Base-by-base conservation (phyloP, 331 rosid species). In the Pyrus hybrid region DNA sequence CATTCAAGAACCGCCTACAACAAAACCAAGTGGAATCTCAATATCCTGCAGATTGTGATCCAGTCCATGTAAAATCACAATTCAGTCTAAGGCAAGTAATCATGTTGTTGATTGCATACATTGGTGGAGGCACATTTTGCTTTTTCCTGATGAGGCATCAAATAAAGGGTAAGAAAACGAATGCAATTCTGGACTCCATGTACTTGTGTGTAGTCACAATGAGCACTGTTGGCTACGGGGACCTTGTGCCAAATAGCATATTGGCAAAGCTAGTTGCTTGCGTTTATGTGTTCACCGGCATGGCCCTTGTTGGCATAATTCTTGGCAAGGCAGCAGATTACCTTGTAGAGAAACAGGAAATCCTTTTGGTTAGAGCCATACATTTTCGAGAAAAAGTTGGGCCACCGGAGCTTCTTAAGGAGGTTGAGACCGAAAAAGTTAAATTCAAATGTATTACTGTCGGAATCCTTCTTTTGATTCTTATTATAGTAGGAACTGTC, bases 171-270 rank as follows among this genome's bases (percentile, higher is more conserved):
- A 47, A 71, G 32, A 85, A 88, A 83, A 91, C 97, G 57, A 80
- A 85, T 56, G 87, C 83, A 8, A 75, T 88, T 80, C 87, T 91
- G 23, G 98, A 93, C 76, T 80, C 96, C 73, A 67, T 91, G 56
- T 93, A 91, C 84, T 85, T 93, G 75, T 89, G 89, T 84, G 97
- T 93, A 67, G 97, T 93, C 60, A 91, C 97, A 43, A 91, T 93
- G 97, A 93, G 93, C 35, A 91, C 96, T 1, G 97, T 93, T 32
- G 98, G 97, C n/a, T 93, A 93, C 63, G 97, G 97, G 13, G 97
- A 93, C 77, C 96, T 93, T 79, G 98, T 91, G 11, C 97, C 98
- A 0, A 56, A 80, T 28, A 89, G 87, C 80, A 16, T 66, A 7
- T 21, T 80, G 62, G 87, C 98, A 43, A 93, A 93, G 70, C 87